Conservation (phyloP, 1,284 basidiomycete species). For the Ceratobasidium sp. region DNA sequence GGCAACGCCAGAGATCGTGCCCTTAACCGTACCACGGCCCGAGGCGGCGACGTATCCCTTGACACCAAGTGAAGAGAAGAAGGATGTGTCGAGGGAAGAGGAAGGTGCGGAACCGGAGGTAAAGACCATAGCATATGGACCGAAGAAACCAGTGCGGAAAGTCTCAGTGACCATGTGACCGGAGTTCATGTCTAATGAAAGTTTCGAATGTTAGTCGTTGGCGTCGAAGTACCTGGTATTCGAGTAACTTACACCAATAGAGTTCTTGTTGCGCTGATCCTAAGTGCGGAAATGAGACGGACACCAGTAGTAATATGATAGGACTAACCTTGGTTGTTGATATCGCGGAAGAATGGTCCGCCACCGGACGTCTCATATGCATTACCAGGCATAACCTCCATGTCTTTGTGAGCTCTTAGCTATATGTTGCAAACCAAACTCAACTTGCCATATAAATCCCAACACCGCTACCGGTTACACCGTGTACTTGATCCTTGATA, state of each 20-base stretch:
- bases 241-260: constrained; percentile 46
- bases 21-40: constrained; percentile 63
- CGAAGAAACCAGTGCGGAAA: constrained; percentile 45
- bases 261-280: constrained; percentile 46
- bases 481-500: constrained; percentile 35
- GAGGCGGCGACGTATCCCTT: constrained; percentile 63
- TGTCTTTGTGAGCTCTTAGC: neutral
- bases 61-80: constrained; percentile 63
- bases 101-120: constrained; percentile 31
- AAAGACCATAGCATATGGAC: constrained; percentile 50
- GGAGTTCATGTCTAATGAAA: constrained; percentile 47
- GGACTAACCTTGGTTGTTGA: constrained; percentile 47
- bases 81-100: constrained; percentile 59
- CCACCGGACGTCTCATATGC: constrained; percentile 62
- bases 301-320: constrained; percentile 4
- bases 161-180: constrained; percentile 48
- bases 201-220: neutral
- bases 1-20: constrained; percentile 62
- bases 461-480: constrained; percentile 41
- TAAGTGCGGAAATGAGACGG: neutral
- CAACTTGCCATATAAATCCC: constrained; percentile 38
- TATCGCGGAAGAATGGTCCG: constrained; percentile 56
- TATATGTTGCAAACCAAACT: neutral
- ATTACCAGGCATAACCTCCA: constrained; percentile 59
- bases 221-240: neutral